Percentiles rank a stretch among this genome's conserved stretches.
Evolutionary conservation across 441 rosid species (phyloP).

Genomic region (Croton setiger): DNA sequence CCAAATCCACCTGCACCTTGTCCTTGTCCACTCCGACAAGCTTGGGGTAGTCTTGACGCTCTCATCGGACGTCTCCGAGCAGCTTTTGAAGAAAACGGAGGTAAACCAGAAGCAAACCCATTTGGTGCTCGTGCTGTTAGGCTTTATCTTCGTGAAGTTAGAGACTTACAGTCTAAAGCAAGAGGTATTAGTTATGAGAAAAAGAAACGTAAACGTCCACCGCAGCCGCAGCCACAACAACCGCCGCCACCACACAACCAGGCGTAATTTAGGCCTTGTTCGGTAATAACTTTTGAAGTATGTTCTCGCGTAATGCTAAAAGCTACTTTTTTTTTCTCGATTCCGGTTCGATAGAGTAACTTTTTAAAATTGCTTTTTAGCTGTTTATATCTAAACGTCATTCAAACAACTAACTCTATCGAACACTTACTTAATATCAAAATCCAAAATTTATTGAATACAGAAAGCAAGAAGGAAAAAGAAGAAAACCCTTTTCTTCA

Average conservation of each 20-base stretch:
- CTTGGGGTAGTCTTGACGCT: slow-evolving; percentile 64
- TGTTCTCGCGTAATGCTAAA: no score
- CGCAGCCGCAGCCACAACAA: slow-evolving; percentile 30
- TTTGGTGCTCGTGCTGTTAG: slow-evolving; percentile 62
- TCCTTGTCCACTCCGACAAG: slow-evolving; percentile 59
- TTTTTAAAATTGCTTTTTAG: no score
- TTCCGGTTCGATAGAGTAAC: no score
- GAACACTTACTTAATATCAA: slow-evolving; percentile 18
- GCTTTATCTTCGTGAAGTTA: slow-evolving; percentile 62
- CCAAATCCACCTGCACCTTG: slow-evolving; percentile 63
- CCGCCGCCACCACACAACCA: slow-evolving; percentile 30
- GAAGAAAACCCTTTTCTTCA: not conserved
- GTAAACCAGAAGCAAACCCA: slow-evolving; percentile 60
- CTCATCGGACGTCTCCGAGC: slow-evolving; percentile 63
- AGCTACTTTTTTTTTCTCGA: no score
- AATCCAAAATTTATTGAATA: not conserved
- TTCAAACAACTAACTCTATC: no score
- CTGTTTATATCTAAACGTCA: no score
- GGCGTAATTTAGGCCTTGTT: slow-evolving; percentile 22
- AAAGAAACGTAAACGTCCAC: slow-evolving; percentile 57
- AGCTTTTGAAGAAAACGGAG: slow-evolving; percentile 61
- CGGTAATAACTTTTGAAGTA: no score
- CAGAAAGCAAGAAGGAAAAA: not conserved
- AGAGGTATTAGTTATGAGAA: slow-evolving; percentile 68
- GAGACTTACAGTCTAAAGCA: slow-evolving; percentile 56